A percentile compares a stretch with the other conserved stretches of the same genome.
phyloP scores from a whole-genome alignment of 1,139 yeast species.

The Citeromyces hawaiiensis region DNA sequence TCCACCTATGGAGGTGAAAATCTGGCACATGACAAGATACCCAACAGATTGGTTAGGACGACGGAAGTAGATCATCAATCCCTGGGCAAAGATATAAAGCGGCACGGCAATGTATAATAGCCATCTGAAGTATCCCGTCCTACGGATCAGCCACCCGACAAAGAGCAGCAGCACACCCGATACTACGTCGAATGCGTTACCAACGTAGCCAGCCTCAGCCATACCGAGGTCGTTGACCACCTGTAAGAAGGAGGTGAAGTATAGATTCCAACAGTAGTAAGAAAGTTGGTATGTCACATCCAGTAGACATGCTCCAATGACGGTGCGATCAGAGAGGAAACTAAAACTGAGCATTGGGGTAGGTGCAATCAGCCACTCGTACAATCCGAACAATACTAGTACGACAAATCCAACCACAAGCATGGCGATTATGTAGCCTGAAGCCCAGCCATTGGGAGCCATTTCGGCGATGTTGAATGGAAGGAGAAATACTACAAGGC shows the following conservation, averaged over 20 bases:
- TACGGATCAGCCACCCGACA: constrained; percentile 16
- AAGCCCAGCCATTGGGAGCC: constrained; percentile 25
- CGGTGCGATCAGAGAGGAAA: constrained; percentile 11
- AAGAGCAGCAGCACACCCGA: constrained; percentile 15
- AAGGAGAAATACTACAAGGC: constrained; percentile 25
- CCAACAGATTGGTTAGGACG: constrained; percentile 12
- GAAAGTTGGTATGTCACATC: constrained; percentile 12
- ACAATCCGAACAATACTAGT: constrained; percentile 20
- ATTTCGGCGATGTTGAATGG: constrained; percentile 26
- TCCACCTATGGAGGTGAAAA: constrained; percentile 18
- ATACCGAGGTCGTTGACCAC: constrained; percentile 14
- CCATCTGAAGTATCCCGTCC: constrained; percentile 16
- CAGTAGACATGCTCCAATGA: constrained; percentile 15
- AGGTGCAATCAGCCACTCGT: constrained; percentile 11
- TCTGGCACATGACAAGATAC: constrained; percentile 18
- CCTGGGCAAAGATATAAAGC: constrained; percentile 15
- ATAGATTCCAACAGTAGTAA: constrained; percentile 17
- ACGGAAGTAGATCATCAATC: constrained; percentile 19
- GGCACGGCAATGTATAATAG: constrained; percentile 17
- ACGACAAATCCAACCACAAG: constrained; percentile 23
- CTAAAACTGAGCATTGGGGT: not conserved
- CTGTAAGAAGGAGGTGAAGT: constrained; percentile 14
- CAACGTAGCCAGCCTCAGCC: constrained; percentile 16
- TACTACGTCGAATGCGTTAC: constrained; percentile 17
- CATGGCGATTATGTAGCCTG: constrained; percentile 29